Evolutionary conservation across 2,329 filamentous ascomycete species (phyloP).

Genomic region (Aspergillus sp.): DNA sequence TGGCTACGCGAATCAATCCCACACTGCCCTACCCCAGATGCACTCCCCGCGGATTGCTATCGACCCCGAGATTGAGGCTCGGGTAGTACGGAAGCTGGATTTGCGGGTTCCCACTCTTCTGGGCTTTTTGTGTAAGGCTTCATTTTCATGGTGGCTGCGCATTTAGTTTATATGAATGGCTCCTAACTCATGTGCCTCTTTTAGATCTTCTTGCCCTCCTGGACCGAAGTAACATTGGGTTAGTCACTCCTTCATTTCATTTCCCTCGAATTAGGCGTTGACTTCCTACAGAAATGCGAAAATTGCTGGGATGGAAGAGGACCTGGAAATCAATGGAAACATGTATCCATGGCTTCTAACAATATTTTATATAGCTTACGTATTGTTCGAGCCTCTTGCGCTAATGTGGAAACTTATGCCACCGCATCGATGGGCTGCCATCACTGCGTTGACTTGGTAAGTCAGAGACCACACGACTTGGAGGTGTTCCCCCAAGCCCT

Average conservation of each 20-base stretch:
- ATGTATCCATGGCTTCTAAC: slow-evolving; percentile 53
- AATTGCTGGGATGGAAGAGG: slow-evolving; percentile 54
- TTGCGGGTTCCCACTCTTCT: slow-evolving; percentile 34
- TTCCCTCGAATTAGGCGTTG: slow-evolving; percentile 4
- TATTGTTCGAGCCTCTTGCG: slow-evolving; percentile 42
- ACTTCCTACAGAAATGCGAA: slow-evolving; percentile 48
- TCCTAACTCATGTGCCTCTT: slow-evolving; percentile 2
- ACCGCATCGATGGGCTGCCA: slow-evolving; percentile 45
- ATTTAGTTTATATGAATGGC: neutral
- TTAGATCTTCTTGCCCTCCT: slow-evolving; percentile 49
- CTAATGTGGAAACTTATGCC: slow-evolving; percentile 47
- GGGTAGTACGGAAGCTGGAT: slow-evolving; percentile 40
- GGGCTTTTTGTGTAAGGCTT: slow-evolving; percentile 39
- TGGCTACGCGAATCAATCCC: slow-evolving; percentile 21
- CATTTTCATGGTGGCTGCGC: neutral
- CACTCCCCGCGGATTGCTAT: slow-evolving; percentile 21
- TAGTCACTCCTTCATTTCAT: slow-evolving; percentile 8
- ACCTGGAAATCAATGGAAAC: slow-evolving; percentile 49
- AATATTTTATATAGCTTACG: slow-evolving; percentile 54
- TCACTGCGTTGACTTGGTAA: slow-evolving; percentile 44
- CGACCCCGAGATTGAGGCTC: slow-evolving; percentile 36
- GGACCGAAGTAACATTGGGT: slow-evolving; percentile 54
- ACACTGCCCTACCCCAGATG: slow-evolving; percentile 20
- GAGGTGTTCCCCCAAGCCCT: slow-evolving; percentile 9
- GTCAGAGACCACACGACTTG: slow-evolving; percentile 16